Conservation (phyloP, 148 eudicot species). For the Rhododendron kiyosumense region DNA sequence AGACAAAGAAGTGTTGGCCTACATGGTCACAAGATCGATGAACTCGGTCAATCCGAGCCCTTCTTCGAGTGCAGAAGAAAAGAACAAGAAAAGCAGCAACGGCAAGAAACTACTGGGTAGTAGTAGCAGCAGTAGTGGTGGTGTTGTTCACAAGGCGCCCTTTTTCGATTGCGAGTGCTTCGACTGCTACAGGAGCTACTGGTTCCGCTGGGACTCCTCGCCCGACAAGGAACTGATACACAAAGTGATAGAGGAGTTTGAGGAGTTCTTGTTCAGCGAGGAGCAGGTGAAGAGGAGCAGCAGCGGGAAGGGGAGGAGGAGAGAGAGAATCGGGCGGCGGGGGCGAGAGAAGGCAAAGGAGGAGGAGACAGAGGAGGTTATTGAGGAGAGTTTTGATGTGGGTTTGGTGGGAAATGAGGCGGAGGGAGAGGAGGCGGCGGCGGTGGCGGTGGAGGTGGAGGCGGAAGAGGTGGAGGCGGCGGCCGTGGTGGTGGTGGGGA, state of each 20-base stretch:
- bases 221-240: conserved; percentile 63
- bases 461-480: not conserved
- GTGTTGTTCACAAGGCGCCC: conserved; percentile 26
- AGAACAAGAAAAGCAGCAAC: not conserved
- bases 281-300: conserved; percentile 21
- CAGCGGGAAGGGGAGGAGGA: conserved; percentile 12
- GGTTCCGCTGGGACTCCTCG: conserved; percentile 70
- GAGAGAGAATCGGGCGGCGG: conserved; percentile 22
- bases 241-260: conserved; percentile 72
- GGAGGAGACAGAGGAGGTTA: not conserved
- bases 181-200: conserved; percentile 57
- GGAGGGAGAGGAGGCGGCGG: not conserved
- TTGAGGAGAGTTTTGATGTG: conserved; percentile 15
- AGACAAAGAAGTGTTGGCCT: conserved; percentile 61
- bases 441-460: not conserved
- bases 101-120: not conserved
- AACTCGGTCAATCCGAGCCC: conserved; percentile 19
- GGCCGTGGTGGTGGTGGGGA: not conserved
- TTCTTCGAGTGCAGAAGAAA: conserved; percentile 9
- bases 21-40: conserved; percentile 54
- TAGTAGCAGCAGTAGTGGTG: not conserved
- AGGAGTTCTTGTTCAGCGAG: conserved; percentile 33
- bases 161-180: conserved; percentile 64
- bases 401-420: not conserved
- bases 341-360: not conserved